Evolutionary conservation across 208 protist species (phyloP), one percentile per base, ranked within the genome.

Genomic region (Leishmania lainsoni): DNA sequence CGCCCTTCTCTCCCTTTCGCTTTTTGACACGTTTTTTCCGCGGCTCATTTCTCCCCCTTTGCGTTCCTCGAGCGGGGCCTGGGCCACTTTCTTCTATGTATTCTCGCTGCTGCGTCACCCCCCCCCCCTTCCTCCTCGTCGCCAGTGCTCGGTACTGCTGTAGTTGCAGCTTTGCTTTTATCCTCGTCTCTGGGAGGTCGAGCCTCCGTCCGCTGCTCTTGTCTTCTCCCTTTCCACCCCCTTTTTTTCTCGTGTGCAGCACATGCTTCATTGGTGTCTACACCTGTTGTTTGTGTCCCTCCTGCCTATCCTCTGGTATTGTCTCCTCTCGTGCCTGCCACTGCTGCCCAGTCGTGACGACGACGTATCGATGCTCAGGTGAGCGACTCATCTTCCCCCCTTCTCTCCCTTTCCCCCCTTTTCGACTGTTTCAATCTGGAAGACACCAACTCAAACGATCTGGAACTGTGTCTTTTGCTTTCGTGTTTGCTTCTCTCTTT

Each of bases 181-280:
- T 48, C 42, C 42, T 39, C 49, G 58, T 69, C 17, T 69, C 16
- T 80, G 12, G 54, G 20, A 58, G 54, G 1, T 22, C 20, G 54
- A 26, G 54, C 20, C 54, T 8, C 20, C 73, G 54, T 35, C 29
- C 61, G 16, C 76, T 75, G 3, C 35, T 74, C 49, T 74, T n/a
- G 5, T 10, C 71, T 70, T 42, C n/a, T 29, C 35, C 14, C 54
- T 75, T 52, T 76, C 76, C 76, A 32, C 14, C n/a, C n/a, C 29
- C 79, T 74, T 32, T 35, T 48, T 59, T 66, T 81, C 39, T 59
- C 42, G 45, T 26, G 42, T 75, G 68, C 65, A 32, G 48, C 17
- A 29, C 58, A 80, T 42, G n/a, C 20, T 22, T 59, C 35, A 45
- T 49, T 52, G 26, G 26, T 52, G 48, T 66, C 48, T 78, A 32